Percentiles rank a stretch among this genome's conserved stretches.
Conservation (phyloP, 176 grass and related monocot genomes). For the Eragrostis curvula region DNA sequence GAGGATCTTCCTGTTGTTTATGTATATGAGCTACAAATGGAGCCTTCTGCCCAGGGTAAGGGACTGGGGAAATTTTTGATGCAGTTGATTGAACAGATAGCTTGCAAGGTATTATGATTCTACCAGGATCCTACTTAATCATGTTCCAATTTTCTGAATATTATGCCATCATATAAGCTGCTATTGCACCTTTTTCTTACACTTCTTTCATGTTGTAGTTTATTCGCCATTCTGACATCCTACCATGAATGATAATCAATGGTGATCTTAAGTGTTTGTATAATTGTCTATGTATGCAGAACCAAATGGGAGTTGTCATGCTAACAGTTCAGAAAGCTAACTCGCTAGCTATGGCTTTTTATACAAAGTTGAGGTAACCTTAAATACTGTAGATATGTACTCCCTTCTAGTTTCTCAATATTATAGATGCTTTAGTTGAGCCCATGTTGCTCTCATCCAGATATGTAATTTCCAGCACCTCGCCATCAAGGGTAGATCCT, state of each 20-base stretch:
- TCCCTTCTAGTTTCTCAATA: constrained; percentile 18
- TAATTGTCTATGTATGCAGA: constrained; percentile 46
- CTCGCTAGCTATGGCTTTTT: constrained; percentile 69
- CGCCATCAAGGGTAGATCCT: constrained; percentile 76
- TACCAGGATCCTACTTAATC: too few relatives aligned
- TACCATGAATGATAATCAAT: constrained; percentile 1
- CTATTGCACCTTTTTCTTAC: background rate
- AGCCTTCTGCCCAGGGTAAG: constrained; percentile 66
- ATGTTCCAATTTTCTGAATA: background rate
- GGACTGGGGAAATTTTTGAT: constrained; percentile 87
- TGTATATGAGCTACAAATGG: constrained; percentile 91
- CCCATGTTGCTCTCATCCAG: constrained; percentile 44
- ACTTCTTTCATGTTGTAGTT: constrained; percentile 18
- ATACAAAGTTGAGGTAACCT: constrained; percentile 70
- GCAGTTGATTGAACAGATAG: constrained; percentile 78
- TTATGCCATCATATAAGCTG: constrained; percentile 5
- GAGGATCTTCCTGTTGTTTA: constrained; percentile 86
- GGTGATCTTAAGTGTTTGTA: too few relatives aligned
- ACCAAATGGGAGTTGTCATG: constrained; percentile 78
- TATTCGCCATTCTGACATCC: background rate
- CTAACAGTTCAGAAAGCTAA: constrained; percentile 95
- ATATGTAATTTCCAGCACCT: constrained; percentile 81
- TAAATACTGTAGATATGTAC: background rate
- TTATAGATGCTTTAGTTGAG: background rate
- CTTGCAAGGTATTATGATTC: constrained; percentile 56